phyloP scores from a whole-genome alignment of 2,329 filamentous ascomycete genomes.

The Chrysoporthe deuterocubensis region DNA sequence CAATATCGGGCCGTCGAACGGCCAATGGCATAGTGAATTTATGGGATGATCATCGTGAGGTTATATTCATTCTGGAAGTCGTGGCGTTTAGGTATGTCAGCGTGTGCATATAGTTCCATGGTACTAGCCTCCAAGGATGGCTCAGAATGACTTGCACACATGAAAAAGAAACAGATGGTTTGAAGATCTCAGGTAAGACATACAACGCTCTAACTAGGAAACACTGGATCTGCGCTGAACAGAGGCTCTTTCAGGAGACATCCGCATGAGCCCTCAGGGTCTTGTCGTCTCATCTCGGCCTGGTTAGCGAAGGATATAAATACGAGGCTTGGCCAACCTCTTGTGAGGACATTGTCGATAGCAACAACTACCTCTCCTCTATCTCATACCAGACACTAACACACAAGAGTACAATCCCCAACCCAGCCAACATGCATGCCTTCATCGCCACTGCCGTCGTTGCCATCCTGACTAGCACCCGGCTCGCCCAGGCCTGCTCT shows the following conservation, averaged over 20 bases:
- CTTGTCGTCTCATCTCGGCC: background rate
- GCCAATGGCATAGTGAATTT: background rate
- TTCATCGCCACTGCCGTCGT: background rate
- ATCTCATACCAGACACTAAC: background rate
- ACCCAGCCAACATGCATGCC: background rate
- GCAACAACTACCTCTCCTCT: background rate
- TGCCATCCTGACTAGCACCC: background rate
- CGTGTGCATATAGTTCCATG: background rate
- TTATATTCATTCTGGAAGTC: background rate
- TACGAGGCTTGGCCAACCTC: background rate
- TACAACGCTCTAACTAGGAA: background rate
- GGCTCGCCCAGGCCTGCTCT: slow-evolving; percentile 31
- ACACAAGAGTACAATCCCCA: background rate
- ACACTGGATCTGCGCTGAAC: background rate
- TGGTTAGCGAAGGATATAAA: background rate
- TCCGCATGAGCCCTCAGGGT: background rate
- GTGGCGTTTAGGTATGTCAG: background rate
- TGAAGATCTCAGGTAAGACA: background rate
- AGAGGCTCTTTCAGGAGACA: background rate
- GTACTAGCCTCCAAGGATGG: background rate
- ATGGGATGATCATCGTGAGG: background rate
- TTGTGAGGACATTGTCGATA: background rate
- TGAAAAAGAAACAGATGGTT: background rate
- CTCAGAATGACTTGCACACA: background rate
- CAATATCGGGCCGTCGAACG: background rate